These are phyloP conservation scores for Paraphoma sp. DNA, from an alignment of 2,329 filamentous ascomycete species.

Conservation along the genomic window DNA sequence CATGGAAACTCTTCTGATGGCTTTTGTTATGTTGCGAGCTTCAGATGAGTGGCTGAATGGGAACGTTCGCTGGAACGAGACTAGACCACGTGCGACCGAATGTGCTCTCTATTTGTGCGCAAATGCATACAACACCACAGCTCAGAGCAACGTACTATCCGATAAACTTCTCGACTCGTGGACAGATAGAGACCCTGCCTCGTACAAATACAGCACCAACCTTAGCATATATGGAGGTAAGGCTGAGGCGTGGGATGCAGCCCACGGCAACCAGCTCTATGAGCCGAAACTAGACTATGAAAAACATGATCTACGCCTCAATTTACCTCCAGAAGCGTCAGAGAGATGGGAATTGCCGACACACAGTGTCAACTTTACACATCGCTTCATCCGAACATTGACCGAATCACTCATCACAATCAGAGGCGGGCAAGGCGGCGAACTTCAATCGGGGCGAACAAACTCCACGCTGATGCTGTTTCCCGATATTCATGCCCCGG, in stretches of 20 bases:
- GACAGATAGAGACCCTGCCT: conserved; percentile 4
- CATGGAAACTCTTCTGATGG: conserved; percentile 1
- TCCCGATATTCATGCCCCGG: background rate
- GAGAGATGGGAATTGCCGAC: background rate
- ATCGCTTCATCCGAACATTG: background rate
- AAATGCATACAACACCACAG: conserved; percentile 11
- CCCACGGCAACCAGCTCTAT: background rate
- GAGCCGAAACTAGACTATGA: background rate
- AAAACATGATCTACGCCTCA: conserved; percentile 1
- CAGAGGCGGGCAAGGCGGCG: background rate
- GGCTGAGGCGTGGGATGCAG: background rate
- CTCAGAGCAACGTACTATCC: background rate
- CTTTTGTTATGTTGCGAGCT: conserved; percentile 4
- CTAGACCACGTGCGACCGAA: conserved; percentile 11
- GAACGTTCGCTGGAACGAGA: conserved; percentile 4
- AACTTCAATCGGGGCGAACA: background rate
- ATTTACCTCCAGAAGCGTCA: background rate
- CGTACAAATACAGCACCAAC: no score
- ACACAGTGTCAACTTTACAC: background rate
- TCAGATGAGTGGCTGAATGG: conserved; percentile 6
- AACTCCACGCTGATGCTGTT: background rate
- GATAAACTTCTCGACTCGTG: conserved; percentile 6
- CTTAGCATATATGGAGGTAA: no score
- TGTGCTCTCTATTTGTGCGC: conserved; percentile 17
- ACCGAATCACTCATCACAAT: background rate